Conservation (phyloP, 148 eudicot genomes). For the Vaccinium macrocarpon region DNA sequence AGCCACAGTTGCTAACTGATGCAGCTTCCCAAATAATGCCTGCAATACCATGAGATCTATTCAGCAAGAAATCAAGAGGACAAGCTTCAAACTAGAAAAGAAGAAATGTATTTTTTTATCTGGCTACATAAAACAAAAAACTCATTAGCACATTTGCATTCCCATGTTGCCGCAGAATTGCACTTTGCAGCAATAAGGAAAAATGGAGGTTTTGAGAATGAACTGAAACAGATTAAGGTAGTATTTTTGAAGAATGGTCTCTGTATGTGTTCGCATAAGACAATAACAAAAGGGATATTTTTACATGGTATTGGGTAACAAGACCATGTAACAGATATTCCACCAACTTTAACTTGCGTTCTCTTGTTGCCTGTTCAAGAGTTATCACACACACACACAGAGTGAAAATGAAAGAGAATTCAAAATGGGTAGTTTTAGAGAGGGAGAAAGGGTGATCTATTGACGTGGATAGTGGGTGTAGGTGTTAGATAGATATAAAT, state of each 20-base stretch:
- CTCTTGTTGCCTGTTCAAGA: neutral
- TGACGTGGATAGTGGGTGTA: neutral
- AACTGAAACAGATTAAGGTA: neutral
- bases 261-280: neutral
- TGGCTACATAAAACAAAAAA: neutral
- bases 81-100: neutral
- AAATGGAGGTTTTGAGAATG: neutral
- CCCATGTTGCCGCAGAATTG: neutral
- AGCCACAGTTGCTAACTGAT: conserved; percentile 87
- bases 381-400: neutral
- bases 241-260: neutral
- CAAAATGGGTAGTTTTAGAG: neutral
- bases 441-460: neutral
- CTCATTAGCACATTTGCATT: neutral
- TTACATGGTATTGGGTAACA: too few species aligned
- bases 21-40: conserved; percentile 95
- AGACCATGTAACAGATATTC: neutral
- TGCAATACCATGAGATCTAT: conserved; percentile 22
- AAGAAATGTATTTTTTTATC: neutral
- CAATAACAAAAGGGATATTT: neutral
- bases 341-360: neutral
- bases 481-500: too few species aligned
- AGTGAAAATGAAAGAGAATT: neutral
- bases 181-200: conserved; percentile 3
- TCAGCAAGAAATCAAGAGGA: conserved; percentile 2